Evolutionary conservation across 176 grass and related monocot genomes (phyloP), one percentile per base, ranked within the genome.

Genomic region (Eleusine indica): DNA sequence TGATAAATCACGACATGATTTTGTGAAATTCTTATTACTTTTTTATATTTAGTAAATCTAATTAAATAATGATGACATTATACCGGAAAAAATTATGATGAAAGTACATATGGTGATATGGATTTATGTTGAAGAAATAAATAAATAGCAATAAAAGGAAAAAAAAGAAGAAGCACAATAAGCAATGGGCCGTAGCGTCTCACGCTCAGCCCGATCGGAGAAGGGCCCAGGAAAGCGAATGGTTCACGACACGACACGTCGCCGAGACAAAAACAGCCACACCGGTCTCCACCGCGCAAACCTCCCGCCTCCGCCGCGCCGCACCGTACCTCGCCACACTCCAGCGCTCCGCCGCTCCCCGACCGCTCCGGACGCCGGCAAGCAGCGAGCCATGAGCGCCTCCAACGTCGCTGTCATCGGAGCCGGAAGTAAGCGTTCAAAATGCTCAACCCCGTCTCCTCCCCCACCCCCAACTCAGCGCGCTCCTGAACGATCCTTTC

Each of bases 401-500:
- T 70, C 80, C 43, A 94, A 83, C 62, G 85, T 98, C 42, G 91
- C 92, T 73, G 87, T 98, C 35, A 74, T 98, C 74, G 96, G 92
- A 17, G 88, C 76, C 57, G 96, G 96, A 82, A 93, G 96, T 95
- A 95, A 98, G 81, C 76, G 47, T 0, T 49, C 65, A 13, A 18
- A 11, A 16, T 21, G 42, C 18, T 22, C 19, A 16, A 41, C 30
- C 3, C 21, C 10, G 6, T 51, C 57, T 35, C 9, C 4, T 25
- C 3, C 5, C 62, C 9, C 10, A 51, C 38, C 35, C n/a, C 0
- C 7, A 11, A 52, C 3, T 17, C 58, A 19, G 78, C 41, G 18
- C 21, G 0, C 38, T 69, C 30, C 76, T 73, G 67, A 70, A n/a
- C 21, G 56, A 60, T 52, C 39, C 43, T n/a, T 42, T 81, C 4